Evolutionary conservation across 495 filamentous ascomycete genomes (phyloP).

Genomic region (Pyronema domesticum): DNA sequence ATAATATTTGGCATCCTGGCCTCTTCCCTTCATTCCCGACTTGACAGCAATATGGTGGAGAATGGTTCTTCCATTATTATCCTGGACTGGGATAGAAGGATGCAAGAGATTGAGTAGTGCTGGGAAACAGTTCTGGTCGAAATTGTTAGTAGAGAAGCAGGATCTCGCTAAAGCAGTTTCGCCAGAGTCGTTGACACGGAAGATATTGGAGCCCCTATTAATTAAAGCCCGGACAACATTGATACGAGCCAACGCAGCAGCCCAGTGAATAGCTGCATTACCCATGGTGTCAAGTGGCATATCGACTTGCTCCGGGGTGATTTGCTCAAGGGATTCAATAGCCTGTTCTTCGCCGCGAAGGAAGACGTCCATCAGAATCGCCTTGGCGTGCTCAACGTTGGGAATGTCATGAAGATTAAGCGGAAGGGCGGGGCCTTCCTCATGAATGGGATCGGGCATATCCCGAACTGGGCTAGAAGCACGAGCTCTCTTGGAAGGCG

Average conservation of each 20-base stretch:
- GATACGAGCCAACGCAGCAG: constrained; percentile 80
- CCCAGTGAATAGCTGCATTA: constrained; percentile 90
- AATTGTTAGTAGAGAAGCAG: constrained; percentile 73
- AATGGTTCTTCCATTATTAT: constrained; percentile 76
- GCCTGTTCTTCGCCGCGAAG: constrained; percentile 44
- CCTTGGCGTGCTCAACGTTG: constrained; percentile 54
- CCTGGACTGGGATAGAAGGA: constrained; percentile 75
- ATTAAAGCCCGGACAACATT: constrained; percentile 64
- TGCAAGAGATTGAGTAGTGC: constrained; percentile 75
- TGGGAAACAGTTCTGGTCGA: constrained; percentile 61
- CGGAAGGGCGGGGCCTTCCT: constrained; percentile 42
- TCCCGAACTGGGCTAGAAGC: constrained; percentile 21
- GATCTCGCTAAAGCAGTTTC: constrained; percentile 85
- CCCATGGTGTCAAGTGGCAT: constrained; percentile 70
- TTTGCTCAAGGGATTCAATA: constrained; percentile 30
- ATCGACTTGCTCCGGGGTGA: constrained; percentile 72
- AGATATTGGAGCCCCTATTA: constrained; percentile 64
- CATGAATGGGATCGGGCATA: constrained; percentile 21
- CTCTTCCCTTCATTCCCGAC: constrained; percentile 78
- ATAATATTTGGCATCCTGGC: constrained; percentile 73
- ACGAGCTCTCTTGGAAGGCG: constrained; percentile 57
- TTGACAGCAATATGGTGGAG: constrained; percentile 91
- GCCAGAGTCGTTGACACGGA: constrained; percentile 66
- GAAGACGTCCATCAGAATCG: constrained; percentile 72
- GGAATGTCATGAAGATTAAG: constrained; percentile 48